Conservation (phyloP, 2,329 filamentous ascomycete species). For the Clarireedia monteithiana region DNA sequence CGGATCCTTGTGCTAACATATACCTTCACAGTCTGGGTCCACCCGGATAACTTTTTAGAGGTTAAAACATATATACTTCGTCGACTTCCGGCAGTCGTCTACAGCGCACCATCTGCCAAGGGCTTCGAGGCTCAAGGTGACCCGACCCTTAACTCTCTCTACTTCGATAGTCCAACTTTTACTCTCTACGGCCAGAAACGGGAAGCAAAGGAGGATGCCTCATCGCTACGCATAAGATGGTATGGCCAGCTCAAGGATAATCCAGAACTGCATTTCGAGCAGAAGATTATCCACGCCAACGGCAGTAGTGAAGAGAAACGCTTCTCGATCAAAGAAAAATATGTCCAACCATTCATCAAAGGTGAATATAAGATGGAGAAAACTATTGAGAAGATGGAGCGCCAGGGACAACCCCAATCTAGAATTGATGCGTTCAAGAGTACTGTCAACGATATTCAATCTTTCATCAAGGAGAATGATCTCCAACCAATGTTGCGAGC, state of each 20-base stretch:
- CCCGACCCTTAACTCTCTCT: constrained; percentile 88
- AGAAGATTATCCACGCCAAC: constrained; percentile 75
- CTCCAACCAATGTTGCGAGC: constrained; percentile 81
- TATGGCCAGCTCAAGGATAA: constrained; percentile 74
- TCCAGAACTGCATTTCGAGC: constrained; percentile 78
- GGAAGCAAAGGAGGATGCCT: constrained; percentile 63
- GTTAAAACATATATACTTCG: constrained; percentile 94
- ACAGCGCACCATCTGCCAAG: constrained; percentile 81
- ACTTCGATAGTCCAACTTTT: constrained; percentile 87
- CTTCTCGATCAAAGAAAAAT: constrained; percentile 89
- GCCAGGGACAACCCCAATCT: constrained; percentile 58
- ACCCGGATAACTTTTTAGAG: constrained; percentile 89
- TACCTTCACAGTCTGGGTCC: constrained; percentile 68
- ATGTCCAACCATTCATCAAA: constrained; percentile 78
- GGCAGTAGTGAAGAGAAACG: constrained; percentile 71
- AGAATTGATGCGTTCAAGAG: constrained; percentile 62
- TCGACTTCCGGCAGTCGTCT: constrained; percentile 82
- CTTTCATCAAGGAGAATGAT: constrained; percentile 67
- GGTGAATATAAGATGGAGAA: constrained; percentile 91
- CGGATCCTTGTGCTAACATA: constrained; percentile 26
- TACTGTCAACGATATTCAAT: constrained; percentile 69
- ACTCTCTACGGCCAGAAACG: constrained; percentile 82
- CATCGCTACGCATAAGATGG: constrained; percentile 84
- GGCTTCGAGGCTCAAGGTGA: constrained; percentile 73
- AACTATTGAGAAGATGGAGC: constrained; percentile 76